Conservation (phyloP, 495 filamentous ascomycete genomes). For the Trichoderma reesei region DNA sequence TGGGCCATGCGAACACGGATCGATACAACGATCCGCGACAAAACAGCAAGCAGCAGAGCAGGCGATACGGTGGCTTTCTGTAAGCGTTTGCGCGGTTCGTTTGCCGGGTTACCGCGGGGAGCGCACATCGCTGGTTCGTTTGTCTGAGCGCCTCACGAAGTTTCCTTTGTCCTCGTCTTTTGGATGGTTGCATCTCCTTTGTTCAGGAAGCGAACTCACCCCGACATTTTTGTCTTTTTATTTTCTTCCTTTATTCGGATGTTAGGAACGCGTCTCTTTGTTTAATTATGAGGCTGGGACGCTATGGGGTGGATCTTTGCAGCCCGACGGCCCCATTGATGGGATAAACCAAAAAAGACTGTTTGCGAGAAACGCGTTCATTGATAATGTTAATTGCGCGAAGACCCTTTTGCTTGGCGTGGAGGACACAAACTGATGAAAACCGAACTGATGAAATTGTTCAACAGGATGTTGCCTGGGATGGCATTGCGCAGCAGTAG, state of each 20-base stretch:
- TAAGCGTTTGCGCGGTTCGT: background rate
- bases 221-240: background rate
- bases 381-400: background rate
- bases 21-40: background rate
- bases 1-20: conserved; percentile 14
- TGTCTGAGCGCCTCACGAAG: background rate
- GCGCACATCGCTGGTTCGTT: background rate
- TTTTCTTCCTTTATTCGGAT: too few species aligned
- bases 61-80: background rate
- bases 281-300: background rate
- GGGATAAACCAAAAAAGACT: background rate
- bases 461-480: background rate
- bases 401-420: background rate
- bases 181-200: background rate
- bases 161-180: too few species aligned
- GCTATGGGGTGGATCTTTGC: background rate
- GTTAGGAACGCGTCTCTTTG: background rate
- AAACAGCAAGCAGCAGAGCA: background rate
- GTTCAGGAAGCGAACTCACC: background rate
- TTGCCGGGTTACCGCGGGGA: background rate
- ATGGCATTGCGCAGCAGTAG: too few species aligned
- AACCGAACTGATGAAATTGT: background rate
- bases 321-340: background rate
- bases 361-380: background rate
- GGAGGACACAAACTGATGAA: background rate